phyloP scores from a whole-genome alignment of 2,329 filamentous ascomycete species.

The Chrysosphaeria jannelii region DNA sequence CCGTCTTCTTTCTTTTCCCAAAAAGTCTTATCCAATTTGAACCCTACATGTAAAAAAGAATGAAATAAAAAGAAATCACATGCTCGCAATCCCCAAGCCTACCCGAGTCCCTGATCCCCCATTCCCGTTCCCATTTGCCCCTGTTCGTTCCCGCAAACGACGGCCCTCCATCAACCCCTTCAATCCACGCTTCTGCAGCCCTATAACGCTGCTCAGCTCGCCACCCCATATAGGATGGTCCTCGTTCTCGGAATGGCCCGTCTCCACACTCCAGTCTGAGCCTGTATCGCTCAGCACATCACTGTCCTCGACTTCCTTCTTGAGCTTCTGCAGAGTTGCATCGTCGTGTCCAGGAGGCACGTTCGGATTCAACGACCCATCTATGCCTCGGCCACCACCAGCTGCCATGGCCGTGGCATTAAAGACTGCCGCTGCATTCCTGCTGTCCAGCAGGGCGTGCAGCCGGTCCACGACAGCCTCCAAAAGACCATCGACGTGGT shows the following conservation, averaged over 20 bases:
- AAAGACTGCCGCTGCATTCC: slow-evolving; percentile 89
- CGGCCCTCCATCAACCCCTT: slow-evolving; percentile 85
- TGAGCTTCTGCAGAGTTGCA: slow-evolving; percentile 18
- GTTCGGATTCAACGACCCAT: slow-evolving; percentile 31
- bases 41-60: not conserved
- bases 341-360: slow-evolving; percentile 11
- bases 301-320: slow-evolving; percentile 16
- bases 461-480: slow-evolving; percentile 81
- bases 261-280: not conserved
- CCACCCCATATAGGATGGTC: slow-evolving; percentile 66
- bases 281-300: slow-evolving; percentile 13
- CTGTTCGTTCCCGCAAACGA: slow-evolving; percentile 45
- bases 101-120: slow-evolving; percentile 1
- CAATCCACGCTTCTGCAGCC: slow-evolving; percentile 75
- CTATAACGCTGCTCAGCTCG: slow-evolving; percentile 69
- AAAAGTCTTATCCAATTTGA: too few relatives aligned
- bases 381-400: slow-evolving; percentile 62
- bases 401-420: slow-evolving; percentile 96
- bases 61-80: not conserved
- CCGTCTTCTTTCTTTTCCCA: too few relatives aligned
- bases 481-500: slow-evolving; percentile 71
- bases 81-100: slow-evolving; percentile 5
- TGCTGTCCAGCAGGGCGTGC: slow-evolving; percentile 64
- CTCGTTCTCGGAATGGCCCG: too few relatives aligned
- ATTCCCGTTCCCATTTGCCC: slow-evolving; percentile 8